Evolutionary conservation across 73 alveolate genomes (phyloP).

Genomic region (Paramecium biaurelia): DNA sequence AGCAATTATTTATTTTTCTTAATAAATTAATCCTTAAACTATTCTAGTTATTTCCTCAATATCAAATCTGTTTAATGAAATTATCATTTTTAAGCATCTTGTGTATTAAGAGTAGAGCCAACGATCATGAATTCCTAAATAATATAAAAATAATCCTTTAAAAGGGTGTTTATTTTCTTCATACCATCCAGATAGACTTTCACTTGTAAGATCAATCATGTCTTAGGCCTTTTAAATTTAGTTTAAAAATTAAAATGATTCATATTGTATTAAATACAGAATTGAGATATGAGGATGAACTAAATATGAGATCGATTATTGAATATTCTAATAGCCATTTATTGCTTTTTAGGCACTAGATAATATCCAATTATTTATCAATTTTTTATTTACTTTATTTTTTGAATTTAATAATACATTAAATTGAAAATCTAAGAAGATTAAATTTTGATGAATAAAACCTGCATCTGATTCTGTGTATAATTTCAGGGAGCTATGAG

Average conservation of each 20-base stretch:
- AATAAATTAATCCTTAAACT: background rate
- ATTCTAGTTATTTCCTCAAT: background rate
- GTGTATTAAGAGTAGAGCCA: background rate
- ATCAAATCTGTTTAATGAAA: background rate
- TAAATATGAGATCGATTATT: background rate
- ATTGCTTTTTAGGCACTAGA: background rate
- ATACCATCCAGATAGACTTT: background rate
- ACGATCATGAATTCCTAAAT: background rate
- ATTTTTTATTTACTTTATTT: background rate
- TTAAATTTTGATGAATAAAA: background rate
- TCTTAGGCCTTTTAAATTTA: background rate
- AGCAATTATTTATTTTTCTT: background rate
- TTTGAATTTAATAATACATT: background rate
- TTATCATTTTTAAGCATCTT: background rate
- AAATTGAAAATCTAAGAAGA: background rate
- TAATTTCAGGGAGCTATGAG: background rate
- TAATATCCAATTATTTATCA: slow-evolving; percentile 10
- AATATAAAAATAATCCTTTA: background rate
- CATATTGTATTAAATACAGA: background rate
- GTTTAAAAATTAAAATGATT: background rate
- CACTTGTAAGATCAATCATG: background rate
- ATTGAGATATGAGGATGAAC: background rate
- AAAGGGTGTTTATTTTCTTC: background rate
- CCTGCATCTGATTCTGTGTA: background rate
- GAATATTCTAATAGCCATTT: background rate